phyloP scores from a whole-genome alignment of 129 eudicot genomes.

The Lactuca sativa region DNA sequence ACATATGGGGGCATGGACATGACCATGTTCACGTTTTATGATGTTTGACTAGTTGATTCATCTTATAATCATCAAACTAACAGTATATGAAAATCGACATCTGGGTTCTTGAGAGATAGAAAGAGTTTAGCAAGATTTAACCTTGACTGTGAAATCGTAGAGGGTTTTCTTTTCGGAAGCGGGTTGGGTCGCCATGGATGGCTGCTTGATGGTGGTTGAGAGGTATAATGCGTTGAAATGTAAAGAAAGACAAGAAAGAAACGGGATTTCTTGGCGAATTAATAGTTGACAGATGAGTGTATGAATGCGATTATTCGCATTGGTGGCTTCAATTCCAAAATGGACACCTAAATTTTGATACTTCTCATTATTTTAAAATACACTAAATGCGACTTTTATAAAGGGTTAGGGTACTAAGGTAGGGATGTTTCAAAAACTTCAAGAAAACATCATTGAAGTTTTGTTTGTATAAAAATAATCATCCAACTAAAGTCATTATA shows the following conservation, averaged over 20 bases:
- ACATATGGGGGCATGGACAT: conserved; percentile 1
- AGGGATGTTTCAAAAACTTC: too few relatives aligned
- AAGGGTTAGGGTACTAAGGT: too few relatives aligned
- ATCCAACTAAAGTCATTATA: too few relatives aligned
- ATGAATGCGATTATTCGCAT: neutral
- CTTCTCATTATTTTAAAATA: neutral
- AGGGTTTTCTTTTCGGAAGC: conserved; percentile 30
- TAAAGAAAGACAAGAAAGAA: neutral
- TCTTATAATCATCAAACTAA: neutral
- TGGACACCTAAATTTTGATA: neutral
- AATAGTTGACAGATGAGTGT: neutral
- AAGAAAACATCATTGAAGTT: too few relatives aligned
- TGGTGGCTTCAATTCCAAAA: conserved; percentile 9
- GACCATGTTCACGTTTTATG: neutral
- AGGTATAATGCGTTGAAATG: neutral
- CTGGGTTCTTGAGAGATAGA: neutral
- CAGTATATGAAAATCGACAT: neutral
- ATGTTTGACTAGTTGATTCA: neutral
- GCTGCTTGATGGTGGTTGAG: conserved; percentile 2
- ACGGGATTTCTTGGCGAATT: neutral
- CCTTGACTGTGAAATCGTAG: conserved; percentile 49
- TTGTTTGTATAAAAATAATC: too few relatives aligned
- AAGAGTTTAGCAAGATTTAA: neutral
- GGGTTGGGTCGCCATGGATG: conserved; percentile 35
- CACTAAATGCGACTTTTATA: neutral